Evolutionary conservation across 1,284 basidiomycete species (phyloP), one percentile per base, ranked within the genome.

Genomic region (Prillingera fragicola): DNA sequence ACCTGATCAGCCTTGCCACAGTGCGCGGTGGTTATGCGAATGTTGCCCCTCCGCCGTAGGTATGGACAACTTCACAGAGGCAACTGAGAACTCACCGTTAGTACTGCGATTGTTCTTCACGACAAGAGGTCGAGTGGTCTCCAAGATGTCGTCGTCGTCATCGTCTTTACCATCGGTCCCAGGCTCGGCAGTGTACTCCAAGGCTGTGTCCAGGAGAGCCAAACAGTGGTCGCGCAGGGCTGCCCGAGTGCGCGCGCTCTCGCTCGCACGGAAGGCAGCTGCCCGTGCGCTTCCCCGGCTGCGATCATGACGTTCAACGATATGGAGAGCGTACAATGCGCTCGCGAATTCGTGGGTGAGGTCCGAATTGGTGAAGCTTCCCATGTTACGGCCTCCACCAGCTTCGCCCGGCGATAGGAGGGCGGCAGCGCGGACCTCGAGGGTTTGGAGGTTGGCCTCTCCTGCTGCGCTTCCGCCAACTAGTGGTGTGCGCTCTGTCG

Each of bases 101-200:
- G 50, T 52, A 14, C 21, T 38, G 15, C 42, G 23, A n/a, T n/a
- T n/a, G 5, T 35, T 27, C 18, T 44, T 34, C 12, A 52, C 28
- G 8, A 42, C 42, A 9, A 52, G 33, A 8, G 50, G 39, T n/a
- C 50, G 24, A 10, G 38, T 41, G 28, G 49, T 28, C 18, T 40
- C 46, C 21, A 52, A 41, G 12, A 52, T 47, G 28, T 52, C 51
- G 40, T 52, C 51, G 37, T 52, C 51, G 40, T 49, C 43, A 8
- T 52, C 50, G 38, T 48, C 51, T 29, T 43, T 43, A 19, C 22
- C 21, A 26, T 43, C 43, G 12, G 26, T 35, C 19, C 39, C 41
- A 10, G 32, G 31, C 13, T 28, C 41, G 15, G 33, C 38, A 15
- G 38, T 26, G 32, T 45, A 52, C 25, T 42, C 43, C 24, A 52